Evolutionary conservation across 768 basidiomycete genomes (phyloP).

Genomic region (Psilocybe tampanensis): DNA sequence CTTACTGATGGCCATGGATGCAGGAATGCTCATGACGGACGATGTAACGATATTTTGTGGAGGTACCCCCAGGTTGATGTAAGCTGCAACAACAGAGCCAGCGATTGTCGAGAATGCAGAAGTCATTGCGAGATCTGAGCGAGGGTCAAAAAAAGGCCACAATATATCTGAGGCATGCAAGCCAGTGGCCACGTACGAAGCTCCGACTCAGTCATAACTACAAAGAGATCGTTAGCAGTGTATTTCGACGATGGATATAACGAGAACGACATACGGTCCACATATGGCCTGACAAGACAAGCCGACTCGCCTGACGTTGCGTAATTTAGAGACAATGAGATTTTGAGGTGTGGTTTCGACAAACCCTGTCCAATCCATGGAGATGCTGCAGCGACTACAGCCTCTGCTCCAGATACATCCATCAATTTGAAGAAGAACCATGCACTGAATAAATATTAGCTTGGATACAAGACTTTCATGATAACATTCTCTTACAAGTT

Average conservation of each 20-base stretch:
- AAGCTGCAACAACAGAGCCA: slow-evolving; percentile 84
- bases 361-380: slow-evolving; percentile 91
- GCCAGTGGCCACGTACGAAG: slow-evolving; percentile 46
- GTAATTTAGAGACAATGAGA: not conserved
- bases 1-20: slow-evolving; percentile 89
- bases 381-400: slow-evolving; percentile 88
- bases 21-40: slow-evolving; percentile 95
- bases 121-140: slow-evolving; percentile 73
- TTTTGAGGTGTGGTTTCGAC: not conserved
- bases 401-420: slow-evolving; percentile 91
- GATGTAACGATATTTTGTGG: slow-evolving; percentile 83
- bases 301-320: slow-evolving; percentile 63
- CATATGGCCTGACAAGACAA: slow-evolving; percentile 82
- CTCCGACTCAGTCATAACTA: slow-evolving; percentile 82
- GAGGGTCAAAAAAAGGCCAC: not conserved
- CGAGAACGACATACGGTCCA: slow-evolving; percentile 50
- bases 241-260: not conserved
- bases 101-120: slow-evolving; percentile 93
- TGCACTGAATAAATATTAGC: too few species aligned
- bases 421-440: slow-evolving; percentile 93
- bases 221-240: not conserved
- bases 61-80: slow-evolving; percentile 77
- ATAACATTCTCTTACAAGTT: slow-evolving; percentile 70
- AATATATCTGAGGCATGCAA: too few species aligned
- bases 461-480: too few species aligned